Conservation (phyloP, 106 monocot genomes). For the Dioscorea zingiberensis region DNA sequence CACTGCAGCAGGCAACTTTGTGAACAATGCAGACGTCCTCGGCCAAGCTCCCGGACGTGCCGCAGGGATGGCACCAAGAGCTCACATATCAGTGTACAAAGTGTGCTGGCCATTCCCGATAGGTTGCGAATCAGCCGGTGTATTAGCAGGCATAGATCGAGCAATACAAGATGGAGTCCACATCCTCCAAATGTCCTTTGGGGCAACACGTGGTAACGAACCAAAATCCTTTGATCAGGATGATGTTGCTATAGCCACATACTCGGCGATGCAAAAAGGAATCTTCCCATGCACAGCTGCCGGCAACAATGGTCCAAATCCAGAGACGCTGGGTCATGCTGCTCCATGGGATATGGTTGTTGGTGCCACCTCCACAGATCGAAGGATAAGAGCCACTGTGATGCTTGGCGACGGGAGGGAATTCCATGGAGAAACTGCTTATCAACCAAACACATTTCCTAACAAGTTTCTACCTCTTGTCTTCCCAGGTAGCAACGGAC, state of each 20-base stretch:
- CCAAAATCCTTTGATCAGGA: not conserved
- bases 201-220: not conserved
- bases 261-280: not conserved
- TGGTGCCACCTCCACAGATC: not conserved
- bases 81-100: constrained; percentile 16
- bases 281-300: not conserved
- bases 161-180: constrained; percentile 24
- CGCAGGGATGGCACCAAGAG: constrained; percentile 21
- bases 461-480: too few relatives aligned
- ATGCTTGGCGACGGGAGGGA: not conserved
- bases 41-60: constrained; percentile 31
- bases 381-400: not conserved
- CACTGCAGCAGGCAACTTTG: constrained; percentile 25
- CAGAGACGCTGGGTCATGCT: not conserved
- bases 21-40: constrained; percentile 12
- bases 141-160: constrained; percentile 15
- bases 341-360: not conserved
- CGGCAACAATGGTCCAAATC: not conserved
- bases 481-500: too few relatives aligned
- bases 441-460: too few relatives aligned
- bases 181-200: constrained; percentile 17
- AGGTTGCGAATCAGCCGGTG: not conserved
- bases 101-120: not conserved
- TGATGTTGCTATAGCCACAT: not conserved
- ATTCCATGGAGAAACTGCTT: too few relatives aligned